Base-by-base conservation (phyloP, 495 filamentous ascomycete genomes). In the Tetracladium setigerum region DNA sequence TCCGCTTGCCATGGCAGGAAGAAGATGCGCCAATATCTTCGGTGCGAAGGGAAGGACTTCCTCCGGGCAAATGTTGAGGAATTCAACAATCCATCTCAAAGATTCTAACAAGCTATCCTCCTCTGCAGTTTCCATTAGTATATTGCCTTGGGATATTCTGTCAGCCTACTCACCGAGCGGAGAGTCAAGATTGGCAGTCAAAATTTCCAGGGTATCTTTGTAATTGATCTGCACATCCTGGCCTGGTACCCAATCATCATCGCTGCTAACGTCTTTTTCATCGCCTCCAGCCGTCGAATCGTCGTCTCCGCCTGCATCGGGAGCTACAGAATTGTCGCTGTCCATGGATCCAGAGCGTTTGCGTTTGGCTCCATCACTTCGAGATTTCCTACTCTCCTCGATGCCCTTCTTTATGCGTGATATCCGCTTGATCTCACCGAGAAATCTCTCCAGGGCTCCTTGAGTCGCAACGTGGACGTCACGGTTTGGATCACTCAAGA, bases 21-120 rank as follows among this genome's bases (percentile, higher is more conserved):
- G 77, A 7, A 99, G 83, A 57, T 95, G 89, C 1, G 88, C 87
- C 31, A 99, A 67, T 36, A 99, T 80, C 42, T 87, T 81, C 12
- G 94, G 94, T 1, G 95, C 89, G 62, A 97, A 97, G 2, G 83
- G 83, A 31, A 99, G 74, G n/a, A 99, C 91, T 53, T 97, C 94
- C 61, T 95, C 94, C 4, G 92, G 91, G 53, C 88, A 95, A 38
- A 99, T 95, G 35, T 95, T 90, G 52, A 99, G 87, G 59, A 99
- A 96, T 37, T 82, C 83, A 49, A 95, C 90, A 54, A 96, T 88
- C 94, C 94, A 99, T 34, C 89, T 80, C 15, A 99, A 71, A 10
- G 92, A 87, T 39, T 90, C 92, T 36, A 95, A 70, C 55, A 95
- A 79, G 46, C 92, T 86, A 55, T 95, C 86, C 62, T 96, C 88